Evolutionary conservation across 2,329 filamentous ascomycete species (phyloP), one percentile per base, ranked within the genome.

Genomic region (Dactylellina cionopaga): DNA sequence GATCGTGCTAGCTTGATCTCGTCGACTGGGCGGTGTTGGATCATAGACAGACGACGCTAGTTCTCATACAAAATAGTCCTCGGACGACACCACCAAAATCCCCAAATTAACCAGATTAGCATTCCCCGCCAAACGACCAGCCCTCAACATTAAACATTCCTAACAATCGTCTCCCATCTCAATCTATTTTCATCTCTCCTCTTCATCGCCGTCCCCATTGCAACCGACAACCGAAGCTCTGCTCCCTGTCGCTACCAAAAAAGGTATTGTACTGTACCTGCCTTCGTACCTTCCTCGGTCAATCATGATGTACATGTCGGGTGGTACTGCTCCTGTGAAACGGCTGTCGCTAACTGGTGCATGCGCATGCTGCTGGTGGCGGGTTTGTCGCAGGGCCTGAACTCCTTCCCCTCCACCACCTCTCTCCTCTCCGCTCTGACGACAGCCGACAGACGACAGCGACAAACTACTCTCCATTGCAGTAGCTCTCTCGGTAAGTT

Each of bases 351-450:
- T 63, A 70, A 63, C 56, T 44, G 64, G 41, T 69, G 64, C 64
- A 62, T 70, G 56, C 24, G 39, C 33, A 62, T 37, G 43, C 39
- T 54, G 56, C 52, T 47, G 56, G 66, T 55, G 55, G 64, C 58
- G 56, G 52, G 66, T 69, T n/a, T n/a, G 64, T 62, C 64, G 66
- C 58, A 64, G 58, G 55, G 17, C 58, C 65, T 47, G 56, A 39
- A n/a, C n/a, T n/a, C n/a, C n/a, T n/a, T n/a, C n/a, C n/a, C n/a
- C 19, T 5, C 5, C 19, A 24, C 43, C 43, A 9, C 9, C 25
- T 46, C 25, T 41, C 11, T 17, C 19, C 15, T 5, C 17, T n/a
- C 3, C 44, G 24, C n/a, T 29, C n/a, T 5, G 44, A 27, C 6
- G n/a, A n/a, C n/a, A n/a, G n/a, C n/a, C n/a, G n/a, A n/a, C n/a